phyloP scores from a whole-genome alignment of 2,329 filamentous ascomycete genomes.

The Atkinsonella hypoxylon region DNA sequence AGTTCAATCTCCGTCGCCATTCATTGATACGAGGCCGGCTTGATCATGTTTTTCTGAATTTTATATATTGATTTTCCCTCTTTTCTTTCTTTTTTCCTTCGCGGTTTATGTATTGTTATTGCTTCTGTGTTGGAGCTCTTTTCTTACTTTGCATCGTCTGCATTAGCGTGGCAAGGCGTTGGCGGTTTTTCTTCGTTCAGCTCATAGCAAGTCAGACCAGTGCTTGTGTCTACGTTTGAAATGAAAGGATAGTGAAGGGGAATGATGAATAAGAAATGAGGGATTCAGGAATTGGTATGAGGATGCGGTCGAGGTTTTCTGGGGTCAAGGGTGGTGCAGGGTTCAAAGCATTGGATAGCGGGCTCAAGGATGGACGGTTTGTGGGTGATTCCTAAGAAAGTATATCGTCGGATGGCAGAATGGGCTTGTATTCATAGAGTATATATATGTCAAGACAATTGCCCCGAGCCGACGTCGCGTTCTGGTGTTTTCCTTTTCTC shows the following conservation, averaged over 20 bases:
- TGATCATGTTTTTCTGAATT: background rate
- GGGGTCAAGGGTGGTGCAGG: background rate
- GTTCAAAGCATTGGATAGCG: background rate
- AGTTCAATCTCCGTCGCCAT: too few species aligned
- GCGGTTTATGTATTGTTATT: background rate
- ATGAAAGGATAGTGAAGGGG: background rate
- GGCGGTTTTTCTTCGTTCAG: background rate
- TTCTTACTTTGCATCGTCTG: background rate
- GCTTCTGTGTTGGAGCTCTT: background rate
- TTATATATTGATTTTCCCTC: background rate
- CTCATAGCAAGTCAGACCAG: background rate
- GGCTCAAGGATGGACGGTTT: background rate
- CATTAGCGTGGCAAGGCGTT: slow-evolving; percentile 2
- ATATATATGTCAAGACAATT: background rate
- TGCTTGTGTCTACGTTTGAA: background rate
- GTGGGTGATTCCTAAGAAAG: background rate
- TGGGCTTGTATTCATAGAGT: background rate
- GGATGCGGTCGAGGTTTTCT: background rate
- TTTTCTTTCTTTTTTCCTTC: background rate
- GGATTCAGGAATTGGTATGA: background rate
- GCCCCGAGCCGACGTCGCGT: background rate
- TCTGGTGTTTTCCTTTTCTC: background rate
- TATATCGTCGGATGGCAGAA: background rate
- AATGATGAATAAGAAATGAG: too few species aligned
- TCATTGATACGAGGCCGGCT: background rate